Evolutionary conservation across 192 early-diverging fungal genomes (phyloP).

Genomic region (Phycomyces blakesleeanus): DNA sequence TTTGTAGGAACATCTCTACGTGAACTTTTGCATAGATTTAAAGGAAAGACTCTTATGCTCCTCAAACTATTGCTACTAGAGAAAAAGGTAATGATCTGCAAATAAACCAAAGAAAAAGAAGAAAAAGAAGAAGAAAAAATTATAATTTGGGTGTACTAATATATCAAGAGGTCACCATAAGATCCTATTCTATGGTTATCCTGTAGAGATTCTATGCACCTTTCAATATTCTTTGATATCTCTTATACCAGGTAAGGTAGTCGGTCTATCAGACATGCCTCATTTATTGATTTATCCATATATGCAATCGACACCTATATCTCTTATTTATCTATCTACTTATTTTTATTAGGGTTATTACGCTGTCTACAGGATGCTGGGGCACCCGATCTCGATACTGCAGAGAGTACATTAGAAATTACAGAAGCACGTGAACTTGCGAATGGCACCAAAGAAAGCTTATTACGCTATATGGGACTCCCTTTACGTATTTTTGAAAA

Average conservation of each 20-base stretch:
- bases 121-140: too few species aligned
- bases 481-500: slow-evolving; percentile 58
- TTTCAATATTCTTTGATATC: slow-evolving; percentile 79
- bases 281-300: background rate
- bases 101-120: too few species aligned
- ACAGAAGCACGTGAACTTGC: slow-evolving; percentile 30
- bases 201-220: slow-evolving; percentile 71
- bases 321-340: background rate
- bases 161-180: slow-evolving; percentile 18
- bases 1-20: slow-evolving; percentile 61
- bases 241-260: slow-evolving; percentile 55
- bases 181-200: slow-evolving; percentile 81
- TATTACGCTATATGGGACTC: slow-evolving; percentile 53
- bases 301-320: background rate
- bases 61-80: slow-evolving; percentile 75
- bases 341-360: slow-evolving; percentile 33
- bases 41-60: slow-evolving; percentile 68
- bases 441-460: slow-evolving; percentile 39
- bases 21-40: slow-evolving; percentile 69
- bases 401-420: slow-evolving; percentile 4
- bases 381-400: slow-evolving; percentile 42
- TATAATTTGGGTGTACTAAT: too few species aligned
- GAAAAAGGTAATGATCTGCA: slow-evolving; percentile 53
- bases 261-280: background rate
- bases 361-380: slow-evolving; percentile 46